Percentiles rank a stretch among this genome's conserved stretches.
phyloP scores from a whole-genome alignment of 1,139 yeast species.

The Saccharomyces hybrid region DNA sequence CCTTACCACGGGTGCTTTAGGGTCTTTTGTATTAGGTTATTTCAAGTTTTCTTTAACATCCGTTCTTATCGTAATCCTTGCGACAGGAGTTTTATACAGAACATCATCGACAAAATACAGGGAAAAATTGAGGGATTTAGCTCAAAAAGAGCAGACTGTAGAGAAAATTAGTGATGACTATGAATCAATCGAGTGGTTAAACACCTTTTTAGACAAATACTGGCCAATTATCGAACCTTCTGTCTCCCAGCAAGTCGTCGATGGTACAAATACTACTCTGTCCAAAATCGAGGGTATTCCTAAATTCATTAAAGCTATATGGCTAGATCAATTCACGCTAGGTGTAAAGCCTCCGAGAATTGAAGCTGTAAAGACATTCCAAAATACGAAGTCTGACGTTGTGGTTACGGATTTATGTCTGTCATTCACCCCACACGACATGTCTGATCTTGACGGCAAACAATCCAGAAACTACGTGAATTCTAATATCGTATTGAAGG shows the following conservation, averaged over 20 bases:
- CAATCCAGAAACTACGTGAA: conserved; percentile 78
- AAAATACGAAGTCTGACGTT: conserved; percentile 79
- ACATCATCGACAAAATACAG: conserved; percentile 78
- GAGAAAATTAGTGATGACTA: conserved; percentile 76
- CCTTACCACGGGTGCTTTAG: conserved; percentile 53
- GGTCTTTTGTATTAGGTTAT: conserved; percentile 76
- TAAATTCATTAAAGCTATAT: conserved; percentile 66
- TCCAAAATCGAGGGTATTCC: conserved; percentile 68
- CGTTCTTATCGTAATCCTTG: conserved; percentile 59
- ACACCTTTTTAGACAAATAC: conserved; percentile 76
- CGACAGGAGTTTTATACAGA: conserved; percentile 63
- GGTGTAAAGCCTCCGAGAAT: conserved; percentile 95
- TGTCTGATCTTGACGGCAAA: conserved; percentile 72
- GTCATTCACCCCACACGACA: conserved; percentile 84
- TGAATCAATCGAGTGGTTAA: conserved; percentile 93
- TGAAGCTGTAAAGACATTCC: conserved; percentile 80
- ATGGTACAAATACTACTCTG: conserved; percentile 73
- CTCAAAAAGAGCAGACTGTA: conserved; percentile 79
- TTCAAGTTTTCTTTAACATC: conserved; percentile 73
- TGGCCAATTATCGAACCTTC: conserved; percentile 90
- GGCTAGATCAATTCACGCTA: conserved; percentile 82
- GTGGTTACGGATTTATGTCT: conserved; percentile 95
- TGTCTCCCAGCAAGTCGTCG: conserved; percentile 77
- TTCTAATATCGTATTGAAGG: conserved; percentile 66
- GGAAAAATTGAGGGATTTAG: conserved; percentile 60